Evolutionary conservation across 495 filamentous ascomycete genomes (phyloP).

Genomic region (Cenococcum geophilum): DNA sequence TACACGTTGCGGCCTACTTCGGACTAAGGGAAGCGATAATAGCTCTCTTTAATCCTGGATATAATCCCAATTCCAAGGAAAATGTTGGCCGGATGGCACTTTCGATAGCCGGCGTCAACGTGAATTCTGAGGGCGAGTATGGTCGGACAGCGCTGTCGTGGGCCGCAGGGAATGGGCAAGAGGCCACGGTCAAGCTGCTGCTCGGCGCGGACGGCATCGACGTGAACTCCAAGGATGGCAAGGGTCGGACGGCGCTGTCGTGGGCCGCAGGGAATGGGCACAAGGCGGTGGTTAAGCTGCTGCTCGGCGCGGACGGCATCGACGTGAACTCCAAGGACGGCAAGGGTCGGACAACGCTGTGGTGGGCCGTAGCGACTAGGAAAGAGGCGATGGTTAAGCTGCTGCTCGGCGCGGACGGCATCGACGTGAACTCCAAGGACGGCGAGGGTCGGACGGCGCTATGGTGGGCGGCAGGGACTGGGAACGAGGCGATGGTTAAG

Average conservation of each 20-base stretch:
- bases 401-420: too few species aligned
- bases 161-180: not conserved
- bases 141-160: not conserved
- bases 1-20: not conserved
- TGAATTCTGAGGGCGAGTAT: not conserved
- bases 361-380: too few species aligned
- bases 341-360: too few species aligned
- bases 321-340: too few species aligned
- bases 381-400: too few species aligned
- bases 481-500: slow-evolving; percentile 29
- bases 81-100: too few species aligned
- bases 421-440: too few species aligned
- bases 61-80: too few species aligned
- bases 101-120: not conserved
- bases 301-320: not conserved
- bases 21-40: not conserved
- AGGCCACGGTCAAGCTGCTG: not conserved
- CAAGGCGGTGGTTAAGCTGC: slow-evolving; percentile 25
- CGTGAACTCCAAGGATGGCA: slow-evolving; percentile 23
- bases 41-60: not conserved
- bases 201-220: slow-evolving; percentile 9
- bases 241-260: slow-evolving; percentile 29
- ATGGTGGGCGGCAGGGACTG: too few species aligned
- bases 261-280: slow-evolving; percentile 30
- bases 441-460: too few species aligned